Evolutionary conservation across 495 filamentous ascomycete species (phyloP), one percentile per base, ranked within the genome.

Genomic region (Talaromyces proteolyticus): DNA sequence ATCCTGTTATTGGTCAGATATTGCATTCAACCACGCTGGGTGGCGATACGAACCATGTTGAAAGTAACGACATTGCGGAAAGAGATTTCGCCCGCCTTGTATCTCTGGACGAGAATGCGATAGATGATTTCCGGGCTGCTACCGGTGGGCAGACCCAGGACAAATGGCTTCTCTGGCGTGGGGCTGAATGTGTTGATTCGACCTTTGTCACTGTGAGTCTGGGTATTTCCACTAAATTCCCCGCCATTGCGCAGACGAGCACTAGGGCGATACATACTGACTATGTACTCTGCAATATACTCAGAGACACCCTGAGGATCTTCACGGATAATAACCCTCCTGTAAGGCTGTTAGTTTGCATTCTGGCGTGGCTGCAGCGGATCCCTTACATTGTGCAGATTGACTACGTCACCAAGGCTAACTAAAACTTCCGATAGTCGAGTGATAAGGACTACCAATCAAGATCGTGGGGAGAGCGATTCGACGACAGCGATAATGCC

Each of bases 61-160:
- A 92, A 92, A 6, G 88, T 93, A 58, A 91, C 76, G 56, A 93
- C 87, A 86, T 92, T 82, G 57, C 83, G 84, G 61, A 92, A 93
- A 0, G 88, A 91, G 53, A 93, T 85, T 55, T 86, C 78, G 53
- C 87, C 87, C 37, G 81, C 78, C 64, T 89, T 86, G 74, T 89
- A 80, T 52, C 77, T 81, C 59, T 82, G 77, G 8, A 91, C 88
- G 0, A 92, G 74, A 57, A 80, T 77, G 62, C 79, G 81, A 77
- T 94, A 94, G 60, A 92, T 83, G 45, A 79, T 75, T 47, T 88
- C 78, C 0, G 88, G 89, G 53, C 83, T 89, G 57, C 83, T 88
- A 17, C 89, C 89, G 19, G 89, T 92, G 3, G 89, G 89, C 12
- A 94, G 78, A 44, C 89, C 89, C 18, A 94, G 82, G 1, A 92